phyloP scores from a whole-genome alignment of 2,329 filamentous ascomycete genomes.

The Rutstroemia sp. region DNA sequence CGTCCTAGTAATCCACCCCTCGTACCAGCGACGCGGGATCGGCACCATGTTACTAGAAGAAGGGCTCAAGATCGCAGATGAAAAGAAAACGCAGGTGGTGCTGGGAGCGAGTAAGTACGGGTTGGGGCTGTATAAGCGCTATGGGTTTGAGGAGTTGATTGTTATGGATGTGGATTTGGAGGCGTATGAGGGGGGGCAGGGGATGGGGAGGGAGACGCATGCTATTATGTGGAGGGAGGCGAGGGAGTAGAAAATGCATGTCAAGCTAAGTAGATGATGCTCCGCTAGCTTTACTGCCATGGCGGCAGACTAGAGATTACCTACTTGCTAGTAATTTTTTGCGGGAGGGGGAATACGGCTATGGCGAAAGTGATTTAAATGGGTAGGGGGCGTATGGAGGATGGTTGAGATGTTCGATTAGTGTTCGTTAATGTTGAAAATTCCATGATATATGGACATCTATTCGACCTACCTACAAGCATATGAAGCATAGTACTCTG shows the following conservation, averaged over 20 bases:
- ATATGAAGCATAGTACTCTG: too few relatives aligned
- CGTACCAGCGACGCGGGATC: conserved; percentile 20
- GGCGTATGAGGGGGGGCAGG: conserved; percentile 21
- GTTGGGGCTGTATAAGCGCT: conserved; percentile 19
- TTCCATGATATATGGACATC: too few relatives aligned
- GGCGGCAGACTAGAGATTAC: too few relatives aligned
- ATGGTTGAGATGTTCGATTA: too few relatives aligned
- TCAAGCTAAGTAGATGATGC: too few relatives aligned
- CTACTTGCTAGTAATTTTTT: too few relatives aligned
- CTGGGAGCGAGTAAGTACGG: conserved; percentile 23
- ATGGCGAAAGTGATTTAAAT: too few relatives aligned
- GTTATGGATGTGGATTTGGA: conserved; percentile 18
- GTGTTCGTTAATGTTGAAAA: too few relatives aligned
- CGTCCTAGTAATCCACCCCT: conserved; percentile 16
- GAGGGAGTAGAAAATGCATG: neutral
- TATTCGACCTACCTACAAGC: too few relatives aligned
- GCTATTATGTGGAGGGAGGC: neutral
- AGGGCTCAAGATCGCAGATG: conserved; percentile 17
- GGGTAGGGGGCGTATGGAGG: too few relatives aligned
- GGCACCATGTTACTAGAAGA: conserved; percentile 18
- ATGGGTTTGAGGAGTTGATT: conserved; percentile 20
- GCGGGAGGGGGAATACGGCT: too few relatives aligned
- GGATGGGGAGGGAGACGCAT: neutral
- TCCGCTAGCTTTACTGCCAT: too few relatives aligned
- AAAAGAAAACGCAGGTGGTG: conserved; percentile 17